A percentile compares a stretch with the other conserved stretches of the same genome.
Evolutionary conservation across 2,329 filamentous ascomycete genomes (phyloP).

Genomic region (Fusarium buharicum): DNA sequence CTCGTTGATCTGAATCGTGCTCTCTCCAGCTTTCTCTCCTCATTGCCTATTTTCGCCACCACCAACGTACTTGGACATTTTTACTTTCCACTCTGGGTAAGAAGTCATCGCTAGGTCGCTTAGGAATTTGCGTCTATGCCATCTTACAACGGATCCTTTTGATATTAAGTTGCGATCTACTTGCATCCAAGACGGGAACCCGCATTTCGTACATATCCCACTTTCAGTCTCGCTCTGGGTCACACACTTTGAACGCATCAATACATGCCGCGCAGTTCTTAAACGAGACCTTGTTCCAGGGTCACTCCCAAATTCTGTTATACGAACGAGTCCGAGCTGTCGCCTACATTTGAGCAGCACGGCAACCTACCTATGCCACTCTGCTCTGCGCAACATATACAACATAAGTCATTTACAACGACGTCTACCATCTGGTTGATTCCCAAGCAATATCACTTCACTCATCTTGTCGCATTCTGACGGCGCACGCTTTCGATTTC

Average conservation of each 20-base stretch:
- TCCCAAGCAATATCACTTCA: slow-evolving; percentile 9
- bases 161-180: slow-evolving; percentile 28
- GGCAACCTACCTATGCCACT: slow-evolving; percentile 30
- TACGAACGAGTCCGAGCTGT: slow-evolving; percentile 20
- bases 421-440: slow-evolving; percentile 20
- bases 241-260: slow-evolving; percentile 26
- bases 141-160: slow-evolving; percentile 31
- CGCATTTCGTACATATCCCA: slow-evolving; percentile 36
- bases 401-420: slow-evolving; percentile 23
- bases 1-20: slow-evolving; percentile 27
- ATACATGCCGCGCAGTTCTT: slow-evolving; percentile 24
- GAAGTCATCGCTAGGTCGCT: slow-evolving; percentile 15
- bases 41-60: slow-evolving; percentile 12
- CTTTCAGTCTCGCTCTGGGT: slow-evolving; percentile 18
- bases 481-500: not conserved
- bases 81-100: slow-evolving; percentile 37
- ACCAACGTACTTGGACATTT: slow-evolving; percentile 12
- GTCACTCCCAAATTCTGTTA: slow-evolving; percentile 9
- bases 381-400: slow-evolving; percentile 17
- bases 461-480: not conserved
- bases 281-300: slow-evolving; percentile 24
- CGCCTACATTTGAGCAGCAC: slow-evolving; percentile 18
- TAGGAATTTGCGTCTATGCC: slow-evolving; percentile 22
- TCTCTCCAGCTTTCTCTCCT: slow-evolving; percentile 9
- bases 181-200: slow-evolving; percentile 25